A percentile compares a stretch with the other conserved stretches of the same genome.
These are phyloP conservation scores for Carex parvula DNA, from an alignment of 176 grass and related monocot genomes.

Conservation along the genomic window DNA sequence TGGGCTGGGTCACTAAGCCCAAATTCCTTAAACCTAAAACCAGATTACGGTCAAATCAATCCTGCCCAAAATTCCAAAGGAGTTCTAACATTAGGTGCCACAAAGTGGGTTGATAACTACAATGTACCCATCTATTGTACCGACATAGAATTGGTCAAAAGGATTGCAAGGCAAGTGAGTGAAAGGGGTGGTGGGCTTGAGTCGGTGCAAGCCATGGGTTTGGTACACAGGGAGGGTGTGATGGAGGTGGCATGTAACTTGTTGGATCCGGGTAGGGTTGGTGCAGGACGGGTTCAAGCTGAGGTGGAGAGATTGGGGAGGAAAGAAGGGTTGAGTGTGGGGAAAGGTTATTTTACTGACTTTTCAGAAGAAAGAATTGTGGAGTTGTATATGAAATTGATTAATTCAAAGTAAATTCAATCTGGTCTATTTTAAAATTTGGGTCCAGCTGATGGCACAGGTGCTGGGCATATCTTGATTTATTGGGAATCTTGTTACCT, in stretches of 20 bases:
- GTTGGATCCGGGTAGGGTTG: slow-evolving; percentile 43
- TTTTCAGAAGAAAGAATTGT: slow-evolving; percentile 51
- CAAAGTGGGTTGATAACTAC: slow-evolving; percentile 38
- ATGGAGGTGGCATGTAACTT: slow-evolving; percentile 66
- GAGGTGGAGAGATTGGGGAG: slow-evolving; percentile 47
- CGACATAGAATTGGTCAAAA: slow-evolving; percentile 41
- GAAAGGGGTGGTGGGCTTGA: slow-evolving; percentile 51
- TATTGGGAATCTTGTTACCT: background rate
- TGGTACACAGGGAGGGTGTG: slow-evolving; percentile 44
- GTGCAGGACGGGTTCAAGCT: slow-evolving; percentile 47
- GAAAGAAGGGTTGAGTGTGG: slow-evolving; percentile 56
- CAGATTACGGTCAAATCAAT: slow-evolving; percentile 40
- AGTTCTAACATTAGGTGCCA: slow-evolving; percentile 40
- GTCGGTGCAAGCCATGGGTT: slow-evolving; percentile 55
- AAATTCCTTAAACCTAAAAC: slow-evolving; percentile 40
- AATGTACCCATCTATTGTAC: slow-evolving; percentile 52
- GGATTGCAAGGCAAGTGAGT: slow-evolving; percentile 45
- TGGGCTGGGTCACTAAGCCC: slow-evolving; percentile 53
- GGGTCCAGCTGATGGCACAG: background rate
- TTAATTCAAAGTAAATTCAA: slow-evolving; percentile 5
- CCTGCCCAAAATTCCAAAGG: slow-evolving; percentile 38
- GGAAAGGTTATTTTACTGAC: slow-evolving; percentile 75
- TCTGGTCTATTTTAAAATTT: background rate
- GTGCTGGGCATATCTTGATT: background rate
- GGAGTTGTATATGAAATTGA: slow-evolving; percentile 42